Evolutionary conservation across 805 yeast species (phyloP).

Genomic region (Nakazawaea molendinolei): DNA sequence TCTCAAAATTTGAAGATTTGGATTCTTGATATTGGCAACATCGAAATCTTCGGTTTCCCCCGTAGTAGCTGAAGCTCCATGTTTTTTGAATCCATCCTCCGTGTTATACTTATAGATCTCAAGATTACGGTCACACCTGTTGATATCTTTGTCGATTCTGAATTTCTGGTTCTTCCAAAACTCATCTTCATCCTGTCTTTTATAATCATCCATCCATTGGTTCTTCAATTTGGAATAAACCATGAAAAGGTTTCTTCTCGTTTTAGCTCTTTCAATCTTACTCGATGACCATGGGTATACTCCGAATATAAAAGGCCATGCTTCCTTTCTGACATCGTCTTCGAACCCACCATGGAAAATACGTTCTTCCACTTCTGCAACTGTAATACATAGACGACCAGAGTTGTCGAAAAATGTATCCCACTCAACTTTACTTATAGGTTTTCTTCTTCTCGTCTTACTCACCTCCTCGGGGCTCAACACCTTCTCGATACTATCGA

Average conservation of each 20-base stretch:
- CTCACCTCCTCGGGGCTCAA: conserved; percentile 55
- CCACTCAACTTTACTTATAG: conserved; percentile 75
- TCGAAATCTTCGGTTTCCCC: conserved; percentile 33
- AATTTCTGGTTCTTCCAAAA: conserved; percentile 87
- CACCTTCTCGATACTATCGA: conserved; percentile 35
- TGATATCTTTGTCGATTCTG: conserved; percentile 89
- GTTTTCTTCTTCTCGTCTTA: conserved; percentile 57
- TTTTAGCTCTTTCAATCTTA: conserved; percentile 53
- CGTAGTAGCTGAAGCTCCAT: conserved; percentile 34
- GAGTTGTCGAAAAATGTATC: conserved; percentile 68
- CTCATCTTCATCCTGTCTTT: conserved; percentile 43
- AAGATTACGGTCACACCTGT: conserved; percentile 80
- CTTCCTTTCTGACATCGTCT: conserved; percentile 54
- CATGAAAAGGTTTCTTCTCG: conserved; percentile 47
- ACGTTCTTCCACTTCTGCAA: conserved; percentile 69
- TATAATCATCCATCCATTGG: conserved; percentile 63
- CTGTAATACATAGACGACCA: conserved; percentile 71
- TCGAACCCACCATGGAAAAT: conserved; percentile 87
- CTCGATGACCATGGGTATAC: conserved; percentile 90
- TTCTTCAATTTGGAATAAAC: conserved; percentile 47
- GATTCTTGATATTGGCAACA: conserved; percentile 60
- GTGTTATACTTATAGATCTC: conserved; percentile 45
- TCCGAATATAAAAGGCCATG: conserved; percentile 80
- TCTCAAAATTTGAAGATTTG: conserved; percentile 64
- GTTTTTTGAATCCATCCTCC: conserved; percentile 15